phyloP scores from a whole-genome alignment of 177 flowering plant genomes.

The Telopea speciosissima region DNA sequence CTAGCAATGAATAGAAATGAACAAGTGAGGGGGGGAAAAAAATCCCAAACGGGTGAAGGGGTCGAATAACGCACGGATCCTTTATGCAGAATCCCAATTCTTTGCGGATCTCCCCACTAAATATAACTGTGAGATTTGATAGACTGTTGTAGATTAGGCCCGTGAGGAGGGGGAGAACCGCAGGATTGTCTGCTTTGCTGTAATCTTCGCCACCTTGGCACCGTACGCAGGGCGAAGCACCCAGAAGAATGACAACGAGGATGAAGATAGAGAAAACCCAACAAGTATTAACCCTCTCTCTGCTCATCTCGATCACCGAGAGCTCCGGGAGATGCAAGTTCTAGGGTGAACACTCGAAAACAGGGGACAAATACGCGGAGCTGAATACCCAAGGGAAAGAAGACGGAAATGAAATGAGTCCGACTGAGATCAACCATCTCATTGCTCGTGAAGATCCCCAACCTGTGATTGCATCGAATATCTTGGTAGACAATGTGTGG shows the following conservation, averaged over 20 bases:
- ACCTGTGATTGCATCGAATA: background rate
- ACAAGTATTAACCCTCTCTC: constrained; percentile 1
- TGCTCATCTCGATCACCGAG: constrained; percentile 15
- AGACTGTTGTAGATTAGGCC: constrained; percentile 40
- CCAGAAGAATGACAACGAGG: constrained; percentile 11
- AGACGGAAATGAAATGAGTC: background rate
- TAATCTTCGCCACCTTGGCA: constrained; percentile 34
- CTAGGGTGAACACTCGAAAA: background rate
- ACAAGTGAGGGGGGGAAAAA: background rate
- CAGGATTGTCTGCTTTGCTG: constrained; percentile 32
- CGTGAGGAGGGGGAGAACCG: constrained; percentile 38
- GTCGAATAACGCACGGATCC: constrained; percentile 41
- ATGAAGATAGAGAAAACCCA: background rate
- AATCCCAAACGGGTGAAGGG: background rate
- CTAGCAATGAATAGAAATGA: background rate
- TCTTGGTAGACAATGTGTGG: background rate
- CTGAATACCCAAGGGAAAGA: background rate
- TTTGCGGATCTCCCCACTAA: constrained; percentile 31
- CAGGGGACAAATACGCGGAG: background rate
- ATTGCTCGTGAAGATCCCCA: background rate
- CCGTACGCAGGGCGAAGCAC: constrained; percentile 7
- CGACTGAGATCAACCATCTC: constrained; percentile 2
- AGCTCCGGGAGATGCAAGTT: background rate
- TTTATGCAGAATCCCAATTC: constrained; percentile 59
- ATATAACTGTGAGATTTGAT: constrained; percentile 41